Conservation (phyloP, 805 yeast genomes). For the Soucietia sequanensis region DNA sequence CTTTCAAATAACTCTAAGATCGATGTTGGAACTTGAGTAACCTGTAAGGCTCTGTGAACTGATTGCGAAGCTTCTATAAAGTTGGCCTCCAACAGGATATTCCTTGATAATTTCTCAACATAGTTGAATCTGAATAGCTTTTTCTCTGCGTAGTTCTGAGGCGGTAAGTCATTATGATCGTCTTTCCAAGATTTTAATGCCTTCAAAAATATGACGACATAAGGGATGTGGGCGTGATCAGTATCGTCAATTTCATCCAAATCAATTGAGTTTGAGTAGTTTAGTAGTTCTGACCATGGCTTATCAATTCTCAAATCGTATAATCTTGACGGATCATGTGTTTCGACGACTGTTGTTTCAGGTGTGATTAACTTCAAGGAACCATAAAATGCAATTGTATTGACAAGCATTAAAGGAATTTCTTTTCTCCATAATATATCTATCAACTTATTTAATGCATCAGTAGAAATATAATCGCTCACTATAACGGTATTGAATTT, state of each 20-base stretch:
- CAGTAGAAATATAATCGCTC: constrained; percentile 23
- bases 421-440: constrained; percentile 38
- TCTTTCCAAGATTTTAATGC: constrained; percentile 45
- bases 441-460: constrained; percentile 24
- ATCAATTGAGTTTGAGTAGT: constrained; percentile 51
- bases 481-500: constrained; percentile 51
- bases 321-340: constrained; percentile 62
- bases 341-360: constrained; percentile 69
- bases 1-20: constrained; percentile 20
- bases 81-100: constrained; percentile 51
- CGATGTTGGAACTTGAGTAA: constrained; percentile 32
- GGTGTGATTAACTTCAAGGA: constrained; percentile 47
- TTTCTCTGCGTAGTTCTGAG: constrained; percentile 41
- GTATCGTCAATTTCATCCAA: constrained; percentile 44
- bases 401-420: constrained; percentile 55
- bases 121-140: constrained; percentile 31
- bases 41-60: constrained; percentile 36
- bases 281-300: constrained; percentile 70
- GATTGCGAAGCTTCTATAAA: constrained; percentile 38
- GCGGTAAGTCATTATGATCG: constrained; percentile 27
- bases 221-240: constrained; percentile 67
- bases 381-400: constrained; percentile 67
- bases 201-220: constrained; percentile 57
- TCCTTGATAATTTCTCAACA: constrained; percentile 39
- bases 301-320: constrained; percentile 64